Conservation (phyloP, 306 rosid species). For the Cercis canadensis region DNA sequence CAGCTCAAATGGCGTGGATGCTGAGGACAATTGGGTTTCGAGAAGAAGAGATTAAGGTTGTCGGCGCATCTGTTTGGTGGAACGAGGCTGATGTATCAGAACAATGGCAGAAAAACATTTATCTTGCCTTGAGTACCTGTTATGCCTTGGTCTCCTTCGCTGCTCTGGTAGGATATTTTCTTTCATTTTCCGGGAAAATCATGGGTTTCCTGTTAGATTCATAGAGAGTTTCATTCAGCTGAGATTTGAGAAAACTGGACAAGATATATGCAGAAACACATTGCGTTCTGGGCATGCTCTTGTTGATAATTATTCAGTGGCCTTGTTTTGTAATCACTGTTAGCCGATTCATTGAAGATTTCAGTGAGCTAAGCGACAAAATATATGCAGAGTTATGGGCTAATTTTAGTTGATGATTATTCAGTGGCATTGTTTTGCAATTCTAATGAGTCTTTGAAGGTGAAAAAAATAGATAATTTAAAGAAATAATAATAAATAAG, state of each 20-base stretch:
- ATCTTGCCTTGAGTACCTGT: slow-evolving; percentile 32
- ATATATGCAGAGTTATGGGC: too few relatives aligned
- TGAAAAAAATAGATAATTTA: too few relatives aligned
- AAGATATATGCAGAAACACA: too few relatives aligned
- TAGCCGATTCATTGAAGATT: too few relatives aligned
- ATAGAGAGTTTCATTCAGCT: background rate
- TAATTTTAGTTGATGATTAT: too few relatives aligned
- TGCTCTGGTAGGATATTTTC: slow-evolving; percentile 35
- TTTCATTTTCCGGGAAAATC: background rate
- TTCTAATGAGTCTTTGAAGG: too few relatives aligned
- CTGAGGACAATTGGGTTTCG: slow-evolving; percentile 8
- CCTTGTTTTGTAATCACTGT: background rate
- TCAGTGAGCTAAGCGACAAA: too few relatives aligned
- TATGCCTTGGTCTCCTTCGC: slow-evolving; percentile 46
- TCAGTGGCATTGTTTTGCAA: too few relatives aligned
- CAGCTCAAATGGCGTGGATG: background rate
- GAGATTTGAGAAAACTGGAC: background rate
- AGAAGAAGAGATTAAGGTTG: background rate
- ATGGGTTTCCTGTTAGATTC: background rate
- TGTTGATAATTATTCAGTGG: too few relatives aligned
- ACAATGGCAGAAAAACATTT: slow-evolving; percentile 37
- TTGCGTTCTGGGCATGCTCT: too few relatives aligned
- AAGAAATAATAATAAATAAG: too few relatives aligned
- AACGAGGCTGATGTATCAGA: slow-evolving; percentile 33
- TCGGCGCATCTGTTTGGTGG: slow-evolving; percentile 34